Evolutionary conservation across 345 rosid genomes (phyloP).

Genomic region (Eucalyptus cloeziana): DNA sequence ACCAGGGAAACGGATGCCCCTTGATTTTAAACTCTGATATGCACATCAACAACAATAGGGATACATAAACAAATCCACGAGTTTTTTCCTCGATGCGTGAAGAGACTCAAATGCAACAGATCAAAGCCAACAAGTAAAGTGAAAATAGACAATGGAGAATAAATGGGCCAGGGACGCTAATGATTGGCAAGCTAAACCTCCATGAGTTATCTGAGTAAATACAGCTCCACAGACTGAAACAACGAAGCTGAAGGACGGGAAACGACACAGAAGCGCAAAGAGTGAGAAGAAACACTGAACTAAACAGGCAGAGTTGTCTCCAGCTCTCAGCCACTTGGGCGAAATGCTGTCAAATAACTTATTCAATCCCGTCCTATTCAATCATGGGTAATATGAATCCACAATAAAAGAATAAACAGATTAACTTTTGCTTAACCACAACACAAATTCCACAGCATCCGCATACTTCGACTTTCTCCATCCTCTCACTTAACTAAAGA

Average conservation of each 20-base stretch:
- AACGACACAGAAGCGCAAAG: neutral
- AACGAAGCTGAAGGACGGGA: neutral
- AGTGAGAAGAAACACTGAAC: neutral
- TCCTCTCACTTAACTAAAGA: neutral
- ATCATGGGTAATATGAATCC: neutral
- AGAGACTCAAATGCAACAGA: neutral
- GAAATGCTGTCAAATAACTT: neutral
- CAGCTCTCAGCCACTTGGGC: neutral
- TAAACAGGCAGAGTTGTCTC: neutral
- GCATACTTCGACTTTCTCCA: neutral
- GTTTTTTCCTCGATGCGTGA: neutral
- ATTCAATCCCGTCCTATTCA: neutral
- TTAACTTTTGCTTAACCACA: neutral
- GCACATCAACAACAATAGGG: neutral
- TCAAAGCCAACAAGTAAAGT: neutral
- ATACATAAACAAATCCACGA: neutral
- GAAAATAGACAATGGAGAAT: neutral
- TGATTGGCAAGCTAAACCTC: neutral
- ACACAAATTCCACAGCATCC: neutral
- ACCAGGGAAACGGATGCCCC: constrained; percentile 95
- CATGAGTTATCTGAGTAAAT: neutral
- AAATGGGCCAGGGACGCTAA: neutral
- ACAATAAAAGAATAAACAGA: neutral
- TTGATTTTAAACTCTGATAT: constrained; percentile 62
- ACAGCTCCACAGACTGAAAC: neutral